Evolutionary conservation across 331 rosid species (phyloP).

Genomic region (Rosa hybrid): DNA sequence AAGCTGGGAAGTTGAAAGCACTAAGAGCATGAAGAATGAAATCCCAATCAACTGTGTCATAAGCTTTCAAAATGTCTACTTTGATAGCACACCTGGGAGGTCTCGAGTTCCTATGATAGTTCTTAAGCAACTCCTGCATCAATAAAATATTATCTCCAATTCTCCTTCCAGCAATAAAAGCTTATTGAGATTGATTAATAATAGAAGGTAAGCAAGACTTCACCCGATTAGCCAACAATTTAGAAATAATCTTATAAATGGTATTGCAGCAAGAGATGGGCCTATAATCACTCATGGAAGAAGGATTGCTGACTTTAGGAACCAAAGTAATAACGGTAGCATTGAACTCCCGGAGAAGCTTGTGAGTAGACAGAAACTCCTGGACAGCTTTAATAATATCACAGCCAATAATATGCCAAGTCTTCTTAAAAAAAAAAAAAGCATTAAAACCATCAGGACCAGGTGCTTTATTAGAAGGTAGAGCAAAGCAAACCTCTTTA

Average conservation of each 20-base stretch:
- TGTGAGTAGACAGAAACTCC: not conserved
- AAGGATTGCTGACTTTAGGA: not conserved
- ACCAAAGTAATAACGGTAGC: not conserved
- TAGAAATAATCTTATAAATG: not conserved
- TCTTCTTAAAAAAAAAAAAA: not conserved
- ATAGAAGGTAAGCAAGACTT: not conserved
- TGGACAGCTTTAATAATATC: not conserved
- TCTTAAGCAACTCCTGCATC: not conserved
- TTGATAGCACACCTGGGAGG: not conserved
- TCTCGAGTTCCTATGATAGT: not conserved
- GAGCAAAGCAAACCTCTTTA: not conserved
- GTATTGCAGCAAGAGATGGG: not conserved
- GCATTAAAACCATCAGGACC: not conserved
- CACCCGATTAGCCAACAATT: not conserved
- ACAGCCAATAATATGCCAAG: not conserved
- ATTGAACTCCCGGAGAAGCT: not conserved
- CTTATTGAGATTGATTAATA: not conserved
- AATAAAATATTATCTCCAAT: not conserved
- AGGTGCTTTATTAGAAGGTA: not conserved
- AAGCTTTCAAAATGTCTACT: not conserved
- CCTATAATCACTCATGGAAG: not conserved
- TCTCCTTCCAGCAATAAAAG: not conserved
- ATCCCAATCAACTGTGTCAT: not conserved
- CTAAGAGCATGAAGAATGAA: not conserved
- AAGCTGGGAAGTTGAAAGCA: not conserved